Percentiles rank a stretch among this genome's conserved stretches.
These are phyloP conservation scores for Boletus huronensis DNA, from an alignment of 768 basidiomycete species.

Conservation along the genomic window DNA sequence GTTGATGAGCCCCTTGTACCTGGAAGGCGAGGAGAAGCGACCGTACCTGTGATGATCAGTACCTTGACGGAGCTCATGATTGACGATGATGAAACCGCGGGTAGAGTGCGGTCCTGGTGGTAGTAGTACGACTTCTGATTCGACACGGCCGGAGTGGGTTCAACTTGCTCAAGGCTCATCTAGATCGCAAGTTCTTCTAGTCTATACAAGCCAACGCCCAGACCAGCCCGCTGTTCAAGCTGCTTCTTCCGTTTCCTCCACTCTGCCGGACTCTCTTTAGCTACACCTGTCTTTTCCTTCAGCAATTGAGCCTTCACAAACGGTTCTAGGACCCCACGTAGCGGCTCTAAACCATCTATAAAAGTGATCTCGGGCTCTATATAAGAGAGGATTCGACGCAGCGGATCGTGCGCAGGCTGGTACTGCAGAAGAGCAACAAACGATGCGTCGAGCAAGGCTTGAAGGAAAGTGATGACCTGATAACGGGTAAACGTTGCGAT, in stretches of 20 bases:
- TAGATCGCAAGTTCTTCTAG: conserved; percentile 67
- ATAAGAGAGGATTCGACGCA: conserved; percentile 47
- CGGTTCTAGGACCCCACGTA: conserved; percentile 61
- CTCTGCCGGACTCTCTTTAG: conserved; percentile 37
- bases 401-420: conserved; percentile 50
- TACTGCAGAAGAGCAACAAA: conserved; percentile 68
- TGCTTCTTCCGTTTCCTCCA: conserved; percentile 53
- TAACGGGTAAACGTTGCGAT: conserved; percentile 35
- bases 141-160: neutral
- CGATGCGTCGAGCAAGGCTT: conserved; percentile 66
- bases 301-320: conserved; percentile 57
- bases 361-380: conserved; percentile 55
- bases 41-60: conserved; percentile 28
- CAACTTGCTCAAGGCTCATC: neutral
- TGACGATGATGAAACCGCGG: neutral
- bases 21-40: neutral
- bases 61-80: conserved; percentile 24
- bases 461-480: conserved; percentile 59
- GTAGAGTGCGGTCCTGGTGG: neutral
- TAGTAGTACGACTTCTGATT: neutral
- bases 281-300: conserved; percentile 37
- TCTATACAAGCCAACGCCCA: conserved; percentile 63
- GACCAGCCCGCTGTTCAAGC: conserved; percentile 48
- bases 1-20: conserved; percentile 1
- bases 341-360: conserved; percentile 47